Evolutionary conservation across 2,329 filamentous ascomycete genomes (phyloP).

Genomic region (Cladorrhinum sp.): DNA sequence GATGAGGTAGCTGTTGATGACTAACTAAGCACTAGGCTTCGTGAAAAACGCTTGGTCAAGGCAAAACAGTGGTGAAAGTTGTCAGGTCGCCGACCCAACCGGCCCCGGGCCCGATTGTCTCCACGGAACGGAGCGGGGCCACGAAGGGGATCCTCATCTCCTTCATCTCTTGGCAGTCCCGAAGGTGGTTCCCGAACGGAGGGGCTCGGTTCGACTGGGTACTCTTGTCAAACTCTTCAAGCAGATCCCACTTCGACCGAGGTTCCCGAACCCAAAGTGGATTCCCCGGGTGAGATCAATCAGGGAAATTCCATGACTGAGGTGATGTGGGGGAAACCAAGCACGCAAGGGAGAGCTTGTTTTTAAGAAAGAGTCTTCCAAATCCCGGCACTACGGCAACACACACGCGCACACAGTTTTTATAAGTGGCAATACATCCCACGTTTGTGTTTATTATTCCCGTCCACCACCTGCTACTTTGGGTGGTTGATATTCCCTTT

Average conservation of each 20-base stretch:
- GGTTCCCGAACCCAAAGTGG: background rate
- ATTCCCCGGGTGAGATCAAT: background rate
- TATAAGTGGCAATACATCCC: background rate
- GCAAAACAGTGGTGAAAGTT: no score
- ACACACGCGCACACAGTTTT: no score
- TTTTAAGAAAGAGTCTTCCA: background rate
- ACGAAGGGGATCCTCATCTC: background rate
- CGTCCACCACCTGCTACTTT: background rate
- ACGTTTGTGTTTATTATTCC: background rate
- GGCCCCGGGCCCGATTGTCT: background rate
- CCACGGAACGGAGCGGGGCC: background rate
- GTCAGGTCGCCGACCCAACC: background rate
- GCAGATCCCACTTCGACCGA: background rate
- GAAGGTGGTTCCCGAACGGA: background rate
- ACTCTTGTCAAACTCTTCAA: background rate
- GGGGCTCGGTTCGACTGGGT: background rate
- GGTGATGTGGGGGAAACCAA: background rate
- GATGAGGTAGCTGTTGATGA: background rate
- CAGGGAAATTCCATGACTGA: background rate
- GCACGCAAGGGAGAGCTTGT: background rate
- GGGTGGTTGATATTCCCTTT: background rate
- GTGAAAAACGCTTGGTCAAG: no score
- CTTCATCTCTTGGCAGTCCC: background rate
- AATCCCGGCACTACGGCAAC: background rate
- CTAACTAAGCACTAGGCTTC: no score